Base-by-base conservation (phyloP, 495 filamentous ascomycete species). In the Talaromyces ruber region DNA sequence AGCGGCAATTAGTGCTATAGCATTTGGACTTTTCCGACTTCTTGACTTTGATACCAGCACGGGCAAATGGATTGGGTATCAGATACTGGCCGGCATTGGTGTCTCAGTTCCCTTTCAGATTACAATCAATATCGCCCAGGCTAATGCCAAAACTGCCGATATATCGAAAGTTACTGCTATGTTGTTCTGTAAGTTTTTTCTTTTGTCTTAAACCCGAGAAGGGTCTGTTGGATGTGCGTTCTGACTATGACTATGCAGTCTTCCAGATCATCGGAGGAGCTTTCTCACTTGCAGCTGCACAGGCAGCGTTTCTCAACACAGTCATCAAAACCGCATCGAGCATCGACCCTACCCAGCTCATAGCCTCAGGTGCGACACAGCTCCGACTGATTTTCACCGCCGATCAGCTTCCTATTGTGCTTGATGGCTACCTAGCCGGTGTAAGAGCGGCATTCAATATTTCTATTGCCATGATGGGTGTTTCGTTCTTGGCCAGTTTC, bases 21-120 rank as follows among this genome's bases (percentile, higher is more conserved):
- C 76, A 7, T 71, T 72, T 22, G 82, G 83, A 2, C 68, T 87
- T 37, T 63, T 83, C 21, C 78, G 78, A 16, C 81, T 78, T 6
- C 71, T 83, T 6, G 68, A 68, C 12, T 76, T 77, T 2, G 45
- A 64, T 9, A 84, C 82, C 14, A 47, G 69, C 0, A 62, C 72
- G 0, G 78, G 71, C 24, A 81, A 69, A 58, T 84, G 81, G 79
- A 71, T 85, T 47, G 82, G 83, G 24, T 85, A 82, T 64, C 81
- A 85, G 64, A 77, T 84, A 45, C 64, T 87, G 16, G 64, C 72
- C 12, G 84, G 84, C 12, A 61, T 72, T n/a, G 81, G 81, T 22
- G 51, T 51, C 5, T 67, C 61, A 28, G 45, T 65, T 12, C 64
- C 12, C 66, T 72, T 24, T 61, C 66, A 1, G 68, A 58, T 58